Evolutionary conservation across 176 grass and related monocot species (phyloP), one percentile per base, ranked within the genome.

Genomic region (Raddia guianensis): DNA sequence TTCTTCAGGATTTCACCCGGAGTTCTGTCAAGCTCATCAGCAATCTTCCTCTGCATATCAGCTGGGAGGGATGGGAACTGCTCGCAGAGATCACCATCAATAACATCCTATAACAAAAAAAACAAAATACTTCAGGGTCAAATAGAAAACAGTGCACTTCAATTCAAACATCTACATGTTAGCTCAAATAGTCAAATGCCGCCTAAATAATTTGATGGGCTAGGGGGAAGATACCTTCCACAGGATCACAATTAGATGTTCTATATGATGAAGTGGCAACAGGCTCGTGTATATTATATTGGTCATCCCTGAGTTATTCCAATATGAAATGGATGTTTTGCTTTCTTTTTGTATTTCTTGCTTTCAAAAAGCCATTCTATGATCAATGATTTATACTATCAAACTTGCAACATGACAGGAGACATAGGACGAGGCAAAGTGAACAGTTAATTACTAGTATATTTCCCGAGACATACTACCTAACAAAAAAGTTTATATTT

Each of bases 1-100:
- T 99, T 99, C 90, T 95, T 99, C 88, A 95, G 76, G 62, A 95
- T 99, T 86, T 99, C 96, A 52, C 92, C 86, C 32, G 95, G 95
- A 40, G 90, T 99, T 86, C 93, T 93, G 60, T 99, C 93, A 0
- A 99, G 90, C 60, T 99, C 96, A 83, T 99, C 93, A 0, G 96
- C 90, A 66, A 99, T 99, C 89, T 99, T 99, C 85, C 93, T 93
- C 73, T 99, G 96, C 92, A 99, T 71, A 76, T 99, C 96, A 82
- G 85, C 84, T 67, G 96, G 93, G 76, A 99, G 92, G 66, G 97
- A 88, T 5, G 97, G 97, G 71, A 86, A 99, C 76, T 99, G 97
- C 89, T 96, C 97, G 4, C 97, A 99, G 9, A 98, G 90, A 83
- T 98, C 95, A 44, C 95, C 95, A 60, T 98, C 95, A 72, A 98